Evolutionary conservation across 306 rosid species (phyloP).

Genomic region (Pyrus bretschneideri): DNA sequence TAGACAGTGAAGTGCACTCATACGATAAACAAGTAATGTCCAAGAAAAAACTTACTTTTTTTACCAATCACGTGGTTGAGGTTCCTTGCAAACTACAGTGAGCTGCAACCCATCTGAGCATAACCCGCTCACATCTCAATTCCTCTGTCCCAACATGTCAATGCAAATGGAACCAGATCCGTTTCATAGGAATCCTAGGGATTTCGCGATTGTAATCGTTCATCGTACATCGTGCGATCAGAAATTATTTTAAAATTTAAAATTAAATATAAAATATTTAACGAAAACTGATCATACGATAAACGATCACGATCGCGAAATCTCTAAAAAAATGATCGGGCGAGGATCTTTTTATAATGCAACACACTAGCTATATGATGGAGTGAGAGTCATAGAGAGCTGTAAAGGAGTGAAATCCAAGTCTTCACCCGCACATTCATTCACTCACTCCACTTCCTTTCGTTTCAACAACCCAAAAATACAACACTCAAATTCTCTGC

Average conservation of each 20-base stretch:
- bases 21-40: too few relatives aligned
- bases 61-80: conserved; percentile 20
- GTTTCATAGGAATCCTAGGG: rapidly evolving
- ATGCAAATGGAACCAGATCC: not conserved
- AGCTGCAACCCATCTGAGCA: conserved; percentile 33
- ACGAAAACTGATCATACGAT: too few relatives aligned
- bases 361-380: conserved; percentile 18
- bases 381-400: conserved; percentile 21
- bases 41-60: not conserved
- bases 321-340: too few relatives aligned
- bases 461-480: conserved; percentile 21
- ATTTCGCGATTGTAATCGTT: too few relatives aligned
- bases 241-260: too few relatives aligned
- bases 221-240: rapidly evolving
- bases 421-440: conserved; percentile 16
- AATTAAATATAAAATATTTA: too few relatives aligned
- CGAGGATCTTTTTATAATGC: not conserved
- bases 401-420: conserved; percentile 29
- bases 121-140: conserved; percentile 14
- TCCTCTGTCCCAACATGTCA: conserved; percentile 37
- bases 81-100: not conserved
- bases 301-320: rapidly evolving
- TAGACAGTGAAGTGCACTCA: too few relatives aligned
- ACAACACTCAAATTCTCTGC: conserved; percentile 21
- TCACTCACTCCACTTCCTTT: conserved; percentile 14